Conservation (phyloP, 768 basidiomycete genomes). For the Phallus indusiatus region DNA sequence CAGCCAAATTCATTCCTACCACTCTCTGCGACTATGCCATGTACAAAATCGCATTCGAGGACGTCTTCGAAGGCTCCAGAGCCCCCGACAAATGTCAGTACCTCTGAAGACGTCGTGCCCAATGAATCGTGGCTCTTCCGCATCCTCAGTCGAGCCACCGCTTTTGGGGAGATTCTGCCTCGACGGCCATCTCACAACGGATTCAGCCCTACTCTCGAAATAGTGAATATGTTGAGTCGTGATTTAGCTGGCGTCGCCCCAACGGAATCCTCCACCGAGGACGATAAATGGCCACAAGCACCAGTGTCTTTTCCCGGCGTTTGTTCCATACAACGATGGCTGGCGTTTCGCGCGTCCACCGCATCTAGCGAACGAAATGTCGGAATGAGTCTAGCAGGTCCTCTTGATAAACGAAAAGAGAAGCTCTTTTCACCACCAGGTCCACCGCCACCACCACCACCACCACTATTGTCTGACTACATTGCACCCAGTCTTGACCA, state of each 20-base stretch:
- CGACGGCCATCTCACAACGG: neutral
- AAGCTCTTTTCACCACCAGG: neutral
- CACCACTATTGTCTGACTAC: neutral
- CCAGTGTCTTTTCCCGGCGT: neutral
- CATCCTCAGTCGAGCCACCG: neutral
- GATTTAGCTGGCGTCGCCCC: neutral
- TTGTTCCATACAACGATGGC: neutral
- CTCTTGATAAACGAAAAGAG: conserved; percentile 19
- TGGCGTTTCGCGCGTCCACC: neutral
- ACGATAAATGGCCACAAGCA: neutral
- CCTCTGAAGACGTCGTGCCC: neutral
- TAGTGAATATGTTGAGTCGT: conserved; percentile 5
- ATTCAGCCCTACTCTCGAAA: neutral
- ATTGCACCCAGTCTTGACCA: neutral
- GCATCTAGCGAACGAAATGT: conserved; percentile 14
- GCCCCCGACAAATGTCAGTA: too few species aligned
- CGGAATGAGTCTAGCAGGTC: conserved; percentile 42
- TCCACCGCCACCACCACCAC: neutral
- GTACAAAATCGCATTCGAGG: neutral
- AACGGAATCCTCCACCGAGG: neutral
- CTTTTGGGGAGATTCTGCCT: neutral
- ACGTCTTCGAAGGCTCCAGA: neutral
- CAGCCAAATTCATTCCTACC: too few species aligned
- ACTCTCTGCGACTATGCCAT: neutral
- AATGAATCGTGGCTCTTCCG: conserved; percentile 3